Evolutionary conservation across 306 rosid genomes (phyloP), one percentile per base, ranked within the genome.

Genomic region (Rosa persica): DNA sequence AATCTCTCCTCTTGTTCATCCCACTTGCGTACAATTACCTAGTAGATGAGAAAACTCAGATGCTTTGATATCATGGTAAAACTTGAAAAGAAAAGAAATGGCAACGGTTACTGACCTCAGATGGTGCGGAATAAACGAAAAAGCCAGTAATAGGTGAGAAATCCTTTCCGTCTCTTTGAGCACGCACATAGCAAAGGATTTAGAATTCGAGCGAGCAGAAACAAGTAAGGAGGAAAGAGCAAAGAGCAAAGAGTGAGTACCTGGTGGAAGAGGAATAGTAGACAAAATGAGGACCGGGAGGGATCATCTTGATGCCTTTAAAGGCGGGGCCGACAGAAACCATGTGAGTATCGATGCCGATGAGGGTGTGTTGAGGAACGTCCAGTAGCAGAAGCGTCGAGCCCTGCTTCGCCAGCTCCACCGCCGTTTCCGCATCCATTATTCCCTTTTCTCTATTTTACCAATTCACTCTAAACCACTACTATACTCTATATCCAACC

Each of bases 301-400:
- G 97, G 78, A 94, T 88, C 97, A 94, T 94, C 89, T 94, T 94
- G 69, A 94, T 80, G 79, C 97, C 98, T 89, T 90, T 94, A 70
- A 94, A 94, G 78, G 84, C 78, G 51, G 94, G 94, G 15, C 98
- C 97, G 34, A 88, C 94, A 34, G 88, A 92, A 51, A 90, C 87
- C 81, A 90, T 82, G 97, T 92, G 98, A 77, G 96, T 90, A 81
- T 94, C 98, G 51, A 94, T 71, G 71, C 97, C 97, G 73, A 94
- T 25, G 30, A 94, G 86, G 19, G 97, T 94, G 87, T 85, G 64
- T 73, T 85, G 93, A 84, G 98, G 98, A 69, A 94, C 97, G 58
- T 87, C 90, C 57, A 94, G 93, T 78, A 94, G 88, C 78, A 94
- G 96, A 71, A 94, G 86, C 22, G 96, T 89, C 68, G 62, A 87